Conservation (phyloP, 768 basidiomycete genomes). For the Lactifluus hygrophoroides region DNA sequence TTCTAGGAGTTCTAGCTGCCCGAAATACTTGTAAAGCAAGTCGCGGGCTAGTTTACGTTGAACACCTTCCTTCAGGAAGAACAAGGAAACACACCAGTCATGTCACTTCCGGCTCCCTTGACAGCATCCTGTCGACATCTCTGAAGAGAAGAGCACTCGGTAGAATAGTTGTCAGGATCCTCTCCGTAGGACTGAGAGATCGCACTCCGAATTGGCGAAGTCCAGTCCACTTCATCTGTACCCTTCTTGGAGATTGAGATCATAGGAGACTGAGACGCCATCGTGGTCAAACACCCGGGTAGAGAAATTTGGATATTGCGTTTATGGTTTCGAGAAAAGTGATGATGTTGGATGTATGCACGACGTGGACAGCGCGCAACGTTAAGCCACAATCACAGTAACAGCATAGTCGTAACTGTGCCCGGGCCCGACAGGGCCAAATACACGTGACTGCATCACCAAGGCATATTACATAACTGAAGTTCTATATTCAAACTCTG, state of each 20-base stretch:
- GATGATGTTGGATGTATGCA: neutral
- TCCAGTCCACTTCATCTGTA: conserved; percentile 98
- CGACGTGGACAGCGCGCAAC: neutral
- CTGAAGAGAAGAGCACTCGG: conserved; percentile 79
- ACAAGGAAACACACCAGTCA: conserved; percentile 55
- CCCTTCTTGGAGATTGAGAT: conserved; percentile 88
- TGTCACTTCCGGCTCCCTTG: conserved; percentile 90
- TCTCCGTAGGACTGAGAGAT: conserved; percentile 93
- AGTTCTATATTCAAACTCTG: neutral
- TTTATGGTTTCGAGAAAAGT: neutral
- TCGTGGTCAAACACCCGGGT: conserved; percentile 23
- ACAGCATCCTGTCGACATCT: conserved; percentile 94
- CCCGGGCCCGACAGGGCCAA: no score
- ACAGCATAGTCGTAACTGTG: no score
- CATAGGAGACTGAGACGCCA: conserved; percentile 80
- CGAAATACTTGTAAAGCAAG: conserved; percentile 98
- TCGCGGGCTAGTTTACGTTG: conserved; percentile 57
- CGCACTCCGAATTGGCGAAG: conserved; percentile 71
- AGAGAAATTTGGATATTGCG: neutral
- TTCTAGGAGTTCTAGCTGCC: conserved; percentile 94
- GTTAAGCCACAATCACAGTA: neutral
- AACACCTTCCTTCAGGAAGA: neutral
- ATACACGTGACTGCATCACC: no score
- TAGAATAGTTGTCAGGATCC: conserved; percentile 77
- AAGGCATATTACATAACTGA: neutral